A percentile compares a stretch with the other conserved stretches of the same genome.
Conservation (phyloP, 2,329 filamentous ascomycete species). For the Neocatenulostroma microsporum region DNA sequence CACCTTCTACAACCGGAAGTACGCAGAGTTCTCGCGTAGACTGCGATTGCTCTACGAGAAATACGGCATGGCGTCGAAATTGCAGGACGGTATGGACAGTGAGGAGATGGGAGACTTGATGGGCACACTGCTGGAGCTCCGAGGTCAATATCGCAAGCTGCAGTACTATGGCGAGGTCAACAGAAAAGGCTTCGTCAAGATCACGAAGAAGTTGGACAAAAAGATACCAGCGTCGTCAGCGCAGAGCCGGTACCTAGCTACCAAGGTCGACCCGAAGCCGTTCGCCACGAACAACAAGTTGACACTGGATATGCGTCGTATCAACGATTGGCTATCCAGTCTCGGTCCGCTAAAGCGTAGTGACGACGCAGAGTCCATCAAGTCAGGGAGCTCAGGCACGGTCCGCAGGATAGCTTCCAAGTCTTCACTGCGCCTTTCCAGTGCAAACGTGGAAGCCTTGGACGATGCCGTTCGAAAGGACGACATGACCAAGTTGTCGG, state of each 20-base stretch:
- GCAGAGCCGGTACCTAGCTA: conserved; percentile 78
- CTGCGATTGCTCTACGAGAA: conserved; percentile 80
- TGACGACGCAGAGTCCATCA: conserved; percentile 66
- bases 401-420: conserved; percentile 70
- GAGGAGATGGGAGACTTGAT: conserved; percentile 89
- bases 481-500: conserved; percentile 49
- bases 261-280: conserved; percentile 79
- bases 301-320: conserved; percentile 52
- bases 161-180: conserved; percentile 99
- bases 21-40: conserved; percentile 72
- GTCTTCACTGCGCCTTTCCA: conserved; percentile 63
- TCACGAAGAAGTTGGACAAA: conserved; percentile 98
- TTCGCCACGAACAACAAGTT: conserved; percentile 70
- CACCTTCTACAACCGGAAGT: conserved; percentile 94
- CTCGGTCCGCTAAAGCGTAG: conserved; percentile 68
- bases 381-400: conserved; percentile 53
- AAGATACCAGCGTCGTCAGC: conserved; percentile 65
- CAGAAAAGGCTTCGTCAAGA: conserved; percentile 89
- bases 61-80: conserved; percentile 67
- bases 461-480: conserved; percentile 66
- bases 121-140: conserved; percentile 79
- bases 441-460: conserved; percentile 59
- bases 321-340: conserved; percentile 87
- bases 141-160: conserved; percentile 79
- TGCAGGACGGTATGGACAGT: conserved; percentile 65